Conservation (phyloP, 306 rosid genomes). For the Prunus campanulata region DNA sequence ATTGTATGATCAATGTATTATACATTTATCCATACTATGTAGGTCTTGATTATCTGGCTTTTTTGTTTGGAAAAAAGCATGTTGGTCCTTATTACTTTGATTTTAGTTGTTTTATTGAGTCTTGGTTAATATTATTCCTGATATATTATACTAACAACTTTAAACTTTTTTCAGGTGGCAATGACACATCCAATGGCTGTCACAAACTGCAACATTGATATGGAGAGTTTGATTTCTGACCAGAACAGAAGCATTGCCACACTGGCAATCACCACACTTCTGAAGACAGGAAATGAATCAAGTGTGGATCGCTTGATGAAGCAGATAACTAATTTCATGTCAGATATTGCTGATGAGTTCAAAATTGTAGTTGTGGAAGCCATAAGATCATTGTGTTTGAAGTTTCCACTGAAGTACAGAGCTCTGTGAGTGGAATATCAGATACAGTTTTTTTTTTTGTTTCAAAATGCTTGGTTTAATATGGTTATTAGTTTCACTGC, state of each 20-base stretch:
- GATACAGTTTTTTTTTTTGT: constrained; percentile 2
- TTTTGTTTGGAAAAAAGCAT: background rate
- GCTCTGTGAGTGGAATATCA: constrained; percentile 68
- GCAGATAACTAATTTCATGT: constrained; percentile 97
- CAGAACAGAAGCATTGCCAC: constrained; percentile 99
- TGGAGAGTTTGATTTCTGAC: constrained; percentile 96
- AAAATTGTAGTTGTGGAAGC: constrained; percentile 98
- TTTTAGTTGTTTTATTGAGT: background rate
- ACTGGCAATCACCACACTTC: constrained; percentile 94
- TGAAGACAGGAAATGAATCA: constrained; percentile 97
- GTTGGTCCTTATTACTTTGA: background rate
- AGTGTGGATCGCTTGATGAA: constrained; percentile 98
- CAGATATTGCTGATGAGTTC: constrained; percentile 97
- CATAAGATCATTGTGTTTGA: constrained; percentile 88
- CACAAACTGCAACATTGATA: constrained; percentile 97
- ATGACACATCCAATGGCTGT: constrained; percentile 99
- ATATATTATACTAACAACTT: constrained; percentile 1
- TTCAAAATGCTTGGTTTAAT: background rate
- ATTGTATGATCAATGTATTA: background rate
- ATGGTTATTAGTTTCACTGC: constrained; percentile 9
- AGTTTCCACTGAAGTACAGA: constrained; percentile 92
- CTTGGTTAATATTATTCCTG: background rate
- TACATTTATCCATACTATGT: background rate
- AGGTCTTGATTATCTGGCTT: background rate
- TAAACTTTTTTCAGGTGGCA: constrained; percentile 74